Evolutionary conservation across 164 flowering plant genomes (phyloP).

Genomic region (Saururus chinensis): DNA sequence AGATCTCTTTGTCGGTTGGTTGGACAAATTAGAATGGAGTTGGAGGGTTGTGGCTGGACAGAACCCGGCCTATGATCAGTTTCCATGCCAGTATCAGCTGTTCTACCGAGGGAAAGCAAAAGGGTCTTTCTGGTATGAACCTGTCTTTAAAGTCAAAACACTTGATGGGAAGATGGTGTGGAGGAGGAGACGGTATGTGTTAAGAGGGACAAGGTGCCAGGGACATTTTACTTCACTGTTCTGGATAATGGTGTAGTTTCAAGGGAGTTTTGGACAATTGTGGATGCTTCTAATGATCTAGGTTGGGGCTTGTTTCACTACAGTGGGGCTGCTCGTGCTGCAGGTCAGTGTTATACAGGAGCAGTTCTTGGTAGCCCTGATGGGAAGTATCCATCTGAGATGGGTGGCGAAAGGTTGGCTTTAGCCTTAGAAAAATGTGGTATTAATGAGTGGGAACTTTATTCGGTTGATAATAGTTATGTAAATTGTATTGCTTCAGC

Average conservation of each 20-base stretch:
- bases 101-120: slow-evolving; percentile 84
- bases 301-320: slow-evolving; percentile 93
- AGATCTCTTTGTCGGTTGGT: slow-evolving; percentile 91
- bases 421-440: no score
- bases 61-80: no score
- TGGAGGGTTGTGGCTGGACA: slow-evolving; percentile 97
- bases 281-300: slow-evolving; percentile 72
- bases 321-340: no score
- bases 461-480: no score
- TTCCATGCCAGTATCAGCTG: no score
- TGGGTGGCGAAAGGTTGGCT: no score
- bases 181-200: slow-evolving; percentile 89
- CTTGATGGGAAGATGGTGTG: slow-evolving; percentile 70
- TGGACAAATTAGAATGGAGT: slow-evolving; percentile 81
- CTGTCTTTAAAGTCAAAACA: slow-evolving; percentile 79
- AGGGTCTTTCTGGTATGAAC: slow-evolving; percentile 97
- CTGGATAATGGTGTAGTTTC: slow-evolving; percentile 97
- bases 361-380: no score
- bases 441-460: no score
- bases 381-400: no score
- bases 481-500: no score
- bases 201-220: slow-evolving; percentile 55
- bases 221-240: slow-evolving; percentile 74
- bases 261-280: slow-evolving; percentile 90
- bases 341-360: no score